phyloP scores from a whole-genome alignment of 2,329 filamentous ascomycete species.

The Pleurostoma richardsiae region DNA sequence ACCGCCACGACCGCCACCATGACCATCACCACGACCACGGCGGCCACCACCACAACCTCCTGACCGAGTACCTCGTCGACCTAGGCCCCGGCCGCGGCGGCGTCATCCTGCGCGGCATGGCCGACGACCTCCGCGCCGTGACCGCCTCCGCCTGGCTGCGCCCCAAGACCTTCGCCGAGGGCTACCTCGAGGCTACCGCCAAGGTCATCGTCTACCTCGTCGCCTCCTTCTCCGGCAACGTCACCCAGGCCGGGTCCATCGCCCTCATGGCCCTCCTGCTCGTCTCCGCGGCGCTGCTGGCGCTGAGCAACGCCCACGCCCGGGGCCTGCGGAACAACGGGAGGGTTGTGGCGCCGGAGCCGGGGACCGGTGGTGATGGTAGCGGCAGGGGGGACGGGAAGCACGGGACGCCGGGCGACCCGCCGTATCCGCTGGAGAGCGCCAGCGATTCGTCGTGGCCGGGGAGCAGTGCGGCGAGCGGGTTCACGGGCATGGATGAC shows the following conservation, averaged over 20 bases:
- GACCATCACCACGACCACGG: neutral
- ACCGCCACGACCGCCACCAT: neutral
- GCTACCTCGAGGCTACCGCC: slow-evolving; percentile 45
- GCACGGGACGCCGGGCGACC: neutral
- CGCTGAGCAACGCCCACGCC: slow-evolving; percentile 46
- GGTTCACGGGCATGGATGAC: slow-evolving; percentile 9
- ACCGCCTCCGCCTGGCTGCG: slow-evolving; percentile 53
- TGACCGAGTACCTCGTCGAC: slow-evolving; percentile 45
- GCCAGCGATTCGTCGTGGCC: slow-evolving; percentile 5
- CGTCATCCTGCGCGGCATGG: slow-evolving; percentile 46
- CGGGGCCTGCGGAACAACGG: slow-evolving; percentile 46
- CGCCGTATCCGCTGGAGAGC: slow-evolving; percentile 1
- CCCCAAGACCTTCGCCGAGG: slow-evolving; percentile 42
- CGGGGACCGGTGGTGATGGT: slow-evolving; percentile 1
- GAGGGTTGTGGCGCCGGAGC: slow-evolving; percentile 30
- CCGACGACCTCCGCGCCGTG: slow-evolving; percentile 54
- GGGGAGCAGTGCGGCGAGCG: slow-evolving; percentile 5
- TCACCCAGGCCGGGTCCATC: slow-evolving; percentile 45
- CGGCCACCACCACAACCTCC: slow-evolving; percentile 13
- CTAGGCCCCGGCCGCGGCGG: slow-evolving; percentile 44
- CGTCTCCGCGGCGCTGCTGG: slow-evolving; percentile 46
- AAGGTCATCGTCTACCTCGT: slow-evolving; percentile 55
- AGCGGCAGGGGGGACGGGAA: neutral
- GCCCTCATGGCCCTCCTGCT: slow-evolving; percentile 47
- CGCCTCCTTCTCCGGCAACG: slow-evolving; percentile 50